Evolutionary conservation across 805 yeast species (phyloP), one percentile per base, ranked within the genome.

Genomic region (Saturnispora diversa): DNA sequence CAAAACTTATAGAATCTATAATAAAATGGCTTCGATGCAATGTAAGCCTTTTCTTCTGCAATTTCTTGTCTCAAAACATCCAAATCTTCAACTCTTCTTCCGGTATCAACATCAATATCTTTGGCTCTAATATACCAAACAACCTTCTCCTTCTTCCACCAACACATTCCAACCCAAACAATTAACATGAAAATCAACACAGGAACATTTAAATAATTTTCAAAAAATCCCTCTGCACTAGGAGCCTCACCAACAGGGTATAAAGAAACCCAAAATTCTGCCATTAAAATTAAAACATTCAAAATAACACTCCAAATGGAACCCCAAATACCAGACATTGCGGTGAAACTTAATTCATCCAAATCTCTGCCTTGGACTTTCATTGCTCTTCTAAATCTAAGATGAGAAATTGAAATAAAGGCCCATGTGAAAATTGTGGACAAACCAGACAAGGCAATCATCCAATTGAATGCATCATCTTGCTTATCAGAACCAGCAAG

Each of bases 361-460:
- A 77, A 64, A n/a, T 66, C 57, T 64, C 88, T 72, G 35, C 86
- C 86, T 61, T 81, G 85, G 5, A 60, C 69, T 2, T 58, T 55
- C 62, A 86, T 60, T 7, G 83, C 90, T 44, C 67, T 59, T 68
- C 90, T 77, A 63, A 80, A 81, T 50, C 88, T 68, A 38, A 84
- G 62, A 54, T 80, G 88, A 33, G 80, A 74, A 31, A 72, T 61
- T 54, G 81, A 77, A 47, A 83, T 77, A 6, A 85, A 73, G 38
- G 79, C 80, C 94, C 94, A 84, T 26, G 84, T 78, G 61, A 81
- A 75, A 44, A 83, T 66, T n/a, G 87, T 77, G 1, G 87, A 76
- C 47, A 84, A 65, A 45, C 88, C 88, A 30, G 86, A 77, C 25
- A 84, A 59, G n/a, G 88, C 82, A 52, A 80, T 65, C 59, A 84